phyloP scores from a whole-genome alignment of 108 stramenopile genomes.

The Seminavis robusta region DNA sequence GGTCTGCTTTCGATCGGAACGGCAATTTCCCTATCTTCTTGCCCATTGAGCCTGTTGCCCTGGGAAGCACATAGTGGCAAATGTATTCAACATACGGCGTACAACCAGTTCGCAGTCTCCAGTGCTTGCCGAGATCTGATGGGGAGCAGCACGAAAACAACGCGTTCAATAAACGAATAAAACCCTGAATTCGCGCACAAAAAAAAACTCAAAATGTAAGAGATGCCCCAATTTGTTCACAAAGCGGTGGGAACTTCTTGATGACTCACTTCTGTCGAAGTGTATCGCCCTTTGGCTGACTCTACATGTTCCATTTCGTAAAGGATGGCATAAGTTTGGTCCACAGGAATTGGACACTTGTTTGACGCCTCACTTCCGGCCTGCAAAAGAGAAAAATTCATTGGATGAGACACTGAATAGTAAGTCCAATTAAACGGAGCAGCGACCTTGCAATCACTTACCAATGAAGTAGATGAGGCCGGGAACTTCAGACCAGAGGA shows the following conservation, averaged over 20 bases:
- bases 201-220: too few species aligned
- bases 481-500: constrained; percentile 25
- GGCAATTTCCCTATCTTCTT: constrained; percentile 14
- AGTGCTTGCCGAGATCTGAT: constrained; percentile 52
- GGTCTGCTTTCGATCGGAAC: constrained; percentile 56
- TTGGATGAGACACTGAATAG: not conserved
- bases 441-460: constrained; percentile 1
- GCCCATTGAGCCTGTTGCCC: constrained; percentile 44
- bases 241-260: too few species aligned
- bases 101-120: constrained; percentile 70
- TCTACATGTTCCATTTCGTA: constrained; percentile 84
- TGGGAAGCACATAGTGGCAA: constrained; percentile 62
- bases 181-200: too few species aligned
- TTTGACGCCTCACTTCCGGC: not conserved
- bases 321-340: constrained; percentile 57
- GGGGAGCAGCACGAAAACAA: constrained; percentile 83
- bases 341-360: constrained; percentile 29
- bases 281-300: constrained; percentile 56
- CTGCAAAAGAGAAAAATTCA: constrained; percentile 6
- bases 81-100: constrained; percentile 82
- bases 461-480: constrained; percentile 35
- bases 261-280: constrained; percentile 74
- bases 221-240: too few species aligned
- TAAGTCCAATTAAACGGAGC: not conserved
- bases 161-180: constrained; percentile 61